Evolutionary conservation across 768 basidiomycete species (phyloP).

Genomic region (Peribolospora kevripleyi): DNA sequence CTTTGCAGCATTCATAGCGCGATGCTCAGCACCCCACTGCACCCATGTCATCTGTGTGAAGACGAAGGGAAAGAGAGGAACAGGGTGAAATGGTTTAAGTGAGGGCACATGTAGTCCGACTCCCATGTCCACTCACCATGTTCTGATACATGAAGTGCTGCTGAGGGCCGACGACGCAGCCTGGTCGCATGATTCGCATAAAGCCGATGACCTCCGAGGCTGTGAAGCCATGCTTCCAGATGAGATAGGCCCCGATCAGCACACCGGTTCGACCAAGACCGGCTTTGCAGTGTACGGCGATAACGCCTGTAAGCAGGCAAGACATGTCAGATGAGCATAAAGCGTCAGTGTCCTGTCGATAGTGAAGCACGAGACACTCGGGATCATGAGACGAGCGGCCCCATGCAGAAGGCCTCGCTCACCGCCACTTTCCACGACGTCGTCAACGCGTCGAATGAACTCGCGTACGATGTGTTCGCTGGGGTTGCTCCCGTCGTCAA

Average conservation of each 20-base stretch:
- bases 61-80: slow-evolving; percentile 2
- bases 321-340: background rate
- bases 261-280: slow-evolving; percentile 91
- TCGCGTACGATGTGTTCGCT: slow-evolving; percentile 79
- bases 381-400: slow-evolving; percentile 12
- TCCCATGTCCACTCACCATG: slow-evolving; percentile 52
- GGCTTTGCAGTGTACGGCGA: slow-evolving; percentile 54
- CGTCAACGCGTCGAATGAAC: slow-evolving; percentile 68
- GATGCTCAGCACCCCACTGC: slow-evolving; percentile 2
- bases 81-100: background rate
- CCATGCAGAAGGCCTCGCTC: slow-evolving; percentile 12
- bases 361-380: slow-evolving; percentile 1
- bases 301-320: slow-evolving; percentile 2
- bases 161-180: slow-evolving; percentile 38
- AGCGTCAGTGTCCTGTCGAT: too few species aligned
- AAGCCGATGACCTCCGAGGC: slow-evolving; percentile 89
- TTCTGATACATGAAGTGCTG: slow-evolving; percentile 79
- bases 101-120: slow-evolving; percentile 2
- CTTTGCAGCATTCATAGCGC: background rate
- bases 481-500: slow-evolving; percentile 94
- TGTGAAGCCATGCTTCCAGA: slow-evolving; percentile 96
- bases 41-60: slow-evolving; percentile 19
- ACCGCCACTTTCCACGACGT: slow-evolving; percentile 47
- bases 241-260: slow-evolving; percentile 87
- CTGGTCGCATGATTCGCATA: slow-evolving; percentile 92